Evolutionary conservation across 805 yeast genomes (phyloP), one percentile per base, ranked within the genome.

Genomic region (Ogataea pignaliae): DNA sequence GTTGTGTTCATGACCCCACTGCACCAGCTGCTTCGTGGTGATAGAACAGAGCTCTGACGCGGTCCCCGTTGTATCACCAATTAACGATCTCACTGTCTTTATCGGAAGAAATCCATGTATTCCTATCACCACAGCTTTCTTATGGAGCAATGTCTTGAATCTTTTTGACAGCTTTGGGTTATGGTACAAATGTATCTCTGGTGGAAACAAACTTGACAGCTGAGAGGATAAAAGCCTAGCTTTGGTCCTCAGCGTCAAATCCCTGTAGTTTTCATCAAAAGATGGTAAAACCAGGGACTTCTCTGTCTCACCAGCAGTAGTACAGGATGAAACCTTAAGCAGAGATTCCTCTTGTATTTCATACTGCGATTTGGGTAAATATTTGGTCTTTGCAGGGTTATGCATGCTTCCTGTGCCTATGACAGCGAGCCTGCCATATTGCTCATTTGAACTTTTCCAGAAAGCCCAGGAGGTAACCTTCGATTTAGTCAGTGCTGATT

Each of bases 41-140:
- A 85, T 91, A 43, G 76, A 77, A 28, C 89, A 86, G 65, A 93
- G 87, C 54, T 81, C 79, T 21, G 79, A 68, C 0, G 98, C 88
- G 0, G 96, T 86, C 0, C 97, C 97, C 9, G 95, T 90, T 1
- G 97, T 93, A 46, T 90, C 88, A 1, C 98, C 98, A 39, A 91
- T 79, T 9, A 91, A 61, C 1, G 91, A 85, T 43, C 96, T 70
- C 5, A 90, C 74, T 73, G 88, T 81, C 48, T 79, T 79, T 2
- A 89, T 83, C 0, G 99, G 99, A 62, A 90, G 87, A 61, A 89
- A 91, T 0, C 97, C 97, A 66, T 91, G 99, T 2, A 93, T 86
- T 0, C 97, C 97, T 41, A 91, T 79, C n/a, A 93, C 82, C 14
- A 93, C 74, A 0, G 85, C 87, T 50, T 76, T 83, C 41, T 76